Conservation (phyloP, 2,329 filamentous ascomycete genomes). For the Fusarium illudens region DNA sequence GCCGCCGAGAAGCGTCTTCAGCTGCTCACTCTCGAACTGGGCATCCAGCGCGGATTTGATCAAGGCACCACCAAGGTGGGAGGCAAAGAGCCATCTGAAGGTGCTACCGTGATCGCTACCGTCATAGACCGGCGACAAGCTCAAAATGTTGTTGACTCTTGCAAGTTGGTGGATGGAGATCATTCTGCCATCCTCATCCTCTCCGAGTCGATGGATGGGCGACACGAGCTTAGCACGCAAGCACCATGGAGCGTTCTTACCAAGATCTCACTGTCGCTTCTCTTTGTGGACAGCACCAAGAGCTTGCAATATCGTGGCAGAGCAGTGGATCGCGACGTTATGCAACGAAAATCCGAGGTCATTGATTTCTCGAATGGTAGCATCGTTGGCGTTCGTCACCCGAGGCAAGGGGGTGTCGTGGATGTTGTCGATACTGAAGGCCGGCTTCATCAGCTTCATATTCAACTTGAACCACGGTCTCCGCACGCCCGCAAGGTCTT, state of each 20-base stretch:
- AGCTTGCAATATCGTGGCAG: slow-evolving; percentile 66
- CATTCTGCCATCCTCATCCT: slow-evolving; percentile 75
- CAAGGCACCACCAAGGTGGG: slow-evolving; percentile 34
- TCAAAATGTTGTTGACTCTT: slow-evolving; percentile 76
- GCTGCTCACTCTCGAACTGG: slow-evolving; percentile 69
- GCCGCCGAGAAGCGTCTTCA: slow-evolving; percentile 72
- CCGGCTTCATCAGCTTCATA: slow-evolving; percentile 70
- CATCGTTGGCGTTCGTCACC: slow-evolving; percentile 64
- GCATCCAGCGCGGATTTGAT: slow-evolving; percentile 50
- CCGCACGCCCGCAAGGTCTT: slow-evolving; percentile 69
- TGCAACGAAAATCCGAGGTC: slow-evolving; percentile 55
- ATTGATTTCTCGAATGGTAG: slow-evolving; percentile 58
- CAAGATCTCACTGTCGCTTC: slow-evolving; percentile 69
- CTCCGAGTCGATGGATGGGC: slow-evolving; percentile 69
- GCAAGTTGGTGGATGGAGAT: slow-evolving; percentile 72
- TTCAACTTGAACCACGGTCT: slow-evolving; percentile 72
- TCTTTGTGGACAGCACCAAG: slow-evolving; percentile 68
- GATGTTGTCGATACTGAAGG: slow-evolving; percentile 72
- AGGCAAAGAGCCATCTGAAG: slow-evolving; percentile 31
- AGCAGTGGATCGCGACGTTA: slow-evolving; percentile 61
- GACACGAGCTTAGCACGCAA: slow-evolving; percentile 74
- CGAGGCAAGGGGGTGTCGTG: slow-evolving; percentile 67
- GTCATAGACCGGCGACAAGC: slow-evolving; percentile 64
- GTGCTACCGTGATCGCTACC: slow-evolving; percentile 41
- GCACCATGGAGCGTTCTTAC: slow-evolving; percentile 78